A percentile compares a stretch with the other conserved stretches of the same genome.
These are phyloP conservation scores for Globisporangium camurandrum DNA, from an alignment of 352 stramenopile genomes.

Conservation along the genomic window DNA sequence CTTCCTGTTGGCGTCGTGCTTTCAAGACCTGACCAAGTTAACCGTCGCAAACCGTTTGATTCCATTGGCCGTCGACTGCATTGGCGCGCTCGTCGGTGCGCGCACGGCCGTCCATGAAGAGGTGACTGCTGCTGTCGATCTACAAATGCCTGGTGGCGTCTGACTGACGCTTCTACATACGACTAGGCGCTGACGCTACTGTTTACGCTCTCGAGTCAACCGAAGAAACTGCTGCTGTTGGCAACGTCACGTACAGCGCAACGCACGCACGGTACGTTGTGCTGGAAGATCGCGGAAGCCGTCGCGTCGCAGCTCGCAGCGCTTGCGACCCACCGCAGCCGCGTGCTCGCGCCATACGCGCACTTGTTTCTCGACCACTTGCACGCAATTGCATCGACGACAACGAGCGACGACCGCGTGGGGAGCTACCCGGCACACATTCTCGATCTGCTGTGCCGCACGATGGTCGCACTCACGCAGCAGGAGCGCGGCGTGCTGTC, in stretches of 20 bases:
- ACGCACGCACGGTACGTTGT: conserved; percentile 26
- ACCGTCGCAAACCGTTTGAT: conserved; percentile 33
- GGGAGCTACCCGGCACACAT: conserved; percentile 49
- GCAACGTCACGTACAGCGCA: conserved; percentile 24
- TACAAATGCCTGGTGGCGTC: too few species aligned
- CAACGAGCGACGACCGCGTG: conserved; percentile 16
- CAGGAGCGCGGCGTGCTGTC: conserved; percentile 63
- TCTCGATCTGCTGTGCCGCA: conserved; percentile 57
- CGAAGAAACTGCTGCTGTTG: conserved; percentile 46
- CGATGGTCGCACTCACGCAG: conserved; percentile 58
- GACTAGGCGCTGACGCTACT: conserved; percentile 55
- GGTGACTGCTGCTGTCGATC: conserved; percentile 23
- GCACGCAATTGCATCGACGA: conserved; percentile 47
- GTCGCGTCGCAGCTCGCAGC: conserved; percentile 39
- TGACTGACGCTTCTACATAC: background rate
- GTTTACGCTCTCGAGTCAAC: conserved; percentile 61
- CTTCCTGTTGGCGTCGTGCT: conserved; percentile 39
- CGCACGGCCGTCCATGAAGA: conserved; percentile 46
- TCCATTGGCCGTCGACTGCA: conserved; percentile 23
- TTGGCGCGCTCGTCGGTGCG: conserved; percentile 30
- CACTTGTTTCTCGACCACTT: conserved; percentile 78
- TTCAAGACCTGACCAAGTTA: conserved; percentile 23
- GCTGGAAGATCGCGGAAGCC: conserved; percentile 57
- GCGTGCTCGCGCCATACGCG: conserved; percentile 39
- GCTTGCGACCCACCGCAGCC: conserved; percentile 30